Conservation (phyloP, 140 eudicot species). For the Cichorium intybus region DNA sequence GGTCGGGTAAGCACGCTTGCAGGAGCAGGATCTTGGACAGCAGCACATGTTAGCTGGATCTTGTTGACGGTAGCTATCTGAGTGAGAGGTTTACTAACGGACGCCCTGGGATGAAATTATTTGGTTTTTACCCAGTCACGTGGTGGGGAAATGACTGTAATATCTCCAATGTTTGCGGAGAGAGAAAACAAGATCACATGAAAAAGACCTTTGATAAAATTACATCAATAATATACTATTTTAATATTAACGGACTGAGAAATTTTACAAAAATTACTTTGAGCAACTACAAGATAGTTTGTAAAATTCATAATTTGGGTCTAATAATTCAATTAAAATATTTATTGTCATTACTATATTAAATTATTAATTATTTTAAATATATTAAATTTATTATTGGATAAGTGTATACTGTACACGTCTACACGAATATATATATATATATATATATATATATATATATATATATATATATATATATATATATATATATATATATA, state of each 20-base stretch:
- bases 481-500: no score
- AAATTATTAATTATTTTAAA: no score
- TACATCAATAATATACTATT: not conserved
- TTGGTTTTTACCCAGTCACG: conserved; percentile 32
- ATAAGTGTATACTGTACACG: no score
- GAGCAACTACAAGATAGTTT: no score
- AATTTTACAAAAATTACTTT: no score
- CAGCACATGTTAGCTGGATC: conserved; percentile 38
- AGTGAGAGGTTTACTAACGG: conserved; percentile 1
- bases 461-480: no score
- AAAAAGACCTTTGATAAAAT: conserved; percentile 30
- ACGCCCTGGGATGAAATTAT: conserved; percentile 22
- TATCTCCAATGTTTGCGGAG: conserved; percentile 42
- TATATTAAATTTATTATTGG: no score
- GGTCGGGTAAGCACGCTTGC: conserved; percentile 25
- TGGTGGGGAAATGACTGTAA: conserved; percentile 32
- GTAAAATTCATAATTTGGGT: no score
- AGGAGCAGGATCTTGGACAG: conserved; percentile 27
- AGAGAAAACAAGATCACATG: conserved; percentile 38
- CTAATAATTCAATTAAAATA: no score
- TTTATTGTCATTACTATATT: no score
- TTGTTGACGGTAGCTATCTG: conserved; percentile 9
- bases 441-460: no score
- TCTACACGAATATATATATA: no score
- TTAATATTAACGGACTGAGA: not conserved